phyloP scores from a whole-genome alignment of 345 rosid species.

The Syzygium jambos region DNA sequence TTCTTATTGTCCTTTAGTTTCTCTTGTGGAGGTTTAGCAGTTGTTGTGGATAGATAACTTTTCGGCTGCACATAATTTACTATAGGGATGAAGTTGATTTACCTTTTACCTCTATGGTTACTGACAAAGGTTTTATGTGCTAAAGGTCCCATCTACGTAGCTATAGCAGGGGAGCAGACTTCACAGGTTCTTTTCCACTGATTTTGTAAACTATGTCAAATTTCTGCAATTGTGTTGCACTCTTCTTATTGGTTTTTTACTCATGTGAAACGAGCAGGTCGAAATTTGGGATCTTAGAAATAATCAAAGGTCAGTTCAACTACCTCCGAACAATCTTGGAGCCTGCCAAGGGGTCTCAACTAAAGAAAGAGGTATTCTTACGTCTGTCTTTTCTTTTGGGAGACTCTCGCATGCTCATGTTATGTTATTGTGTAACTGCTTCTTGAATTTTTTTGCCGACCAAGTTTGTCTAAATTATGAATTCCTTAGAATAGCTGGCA shows the following conservation, averaged over 20 bases:
- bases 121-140: constrained; percentile 1
- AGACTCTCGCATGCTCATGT: background rate
- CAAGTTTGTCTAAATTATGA: background rate
- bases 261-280: constrained; percentile 32
- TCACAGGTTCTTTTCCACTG: constrained; percentile 37
- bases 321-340: constrained; percentile 33
- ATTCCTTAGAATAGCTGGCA: background rate
- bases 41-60: background rate
- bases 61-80: background rate
- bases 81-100: background rate
- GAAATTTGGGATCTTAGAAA: constrained; percentile 82
- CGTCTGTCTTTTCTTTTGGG: background rate
- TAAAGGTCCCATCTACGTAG: constrained; percentile 43
- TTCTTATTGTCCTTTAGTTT: background rate
- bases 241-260: constrained; percentile 6
- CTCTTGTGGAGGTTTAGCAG: background rate
- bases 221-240: background rate
- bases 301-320: constrained; percentile 33
- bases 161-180: constrained; percentile 73
- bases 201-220: background rate
- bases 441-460: background rate
- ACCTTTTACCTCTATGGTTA: background rate
- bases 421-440: background rate
- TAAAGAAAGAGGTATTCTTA: constrained; percentile 45
- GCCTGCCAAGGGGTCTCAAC: constrained; percentile 28